Base-by-base conservation (phyloP, 1,139 yeast genomes). In the Diutina catenulata region DNA sequence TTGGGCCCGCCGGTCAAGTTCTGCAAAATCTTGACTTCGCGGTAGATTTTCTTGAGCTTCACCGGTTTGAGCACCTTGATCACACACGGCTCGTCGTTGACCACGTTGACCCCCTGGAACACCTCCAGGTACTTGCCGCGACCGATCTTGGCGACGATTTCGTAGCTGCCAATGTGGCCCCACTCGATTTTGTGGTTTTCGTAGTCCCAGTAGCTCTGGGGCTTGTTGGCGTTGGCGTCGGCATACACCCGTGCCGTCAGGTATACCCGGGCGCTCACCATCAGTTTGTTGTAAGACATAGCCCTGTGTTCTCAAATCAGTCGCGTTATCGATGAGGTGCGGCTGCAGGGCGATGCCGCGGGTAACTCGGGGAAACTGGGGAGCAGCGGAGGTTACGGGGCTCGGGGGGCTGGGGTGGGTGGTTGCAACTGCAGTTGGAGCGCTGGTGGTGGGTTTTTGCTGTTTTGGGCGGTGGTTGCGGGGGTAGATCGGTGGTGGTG, bases 111-210 rank as follows among this genome's bases (percentile, higher is more conserved):
- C 26, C 80, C 93, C 61, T 73, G 80, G 57, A 93, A 93, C 31
- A 94, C 99, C 60, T 93, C 99, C 7, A 95, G 83, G 60, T 93
- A 93, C 62, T 91, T 91, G 38, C 99, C 98, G 43, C 98, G 75
- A 22, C 99, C 99, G 38, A 93, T 84, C 58, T 91, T 91, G 46
- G 80, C 73, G 40, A 87, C 76, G 45, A 93, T 86, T 60, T 93
- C 99, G 60, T 91, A 91, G 61, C 81, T 78, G 43, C 72, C 64
- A 46, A 82, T 80, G 31, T 70, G 60, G 8, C 87, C 84, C 91
- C 91, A 81, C 36, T 70, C 70, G 39, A 81, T 78, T 39, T 66
- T 64, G 68, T 74, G 58, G 50, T 76, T 77, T 48, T 80, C 93
- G 55, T 91, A 91, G 61, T 91, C 97, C 95, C 97, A 91, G 63